Evolutionary conservation across 2,329 filamentous ascomycete species (phyloP).

Genomic region (Penicillium sp.): DNA sequence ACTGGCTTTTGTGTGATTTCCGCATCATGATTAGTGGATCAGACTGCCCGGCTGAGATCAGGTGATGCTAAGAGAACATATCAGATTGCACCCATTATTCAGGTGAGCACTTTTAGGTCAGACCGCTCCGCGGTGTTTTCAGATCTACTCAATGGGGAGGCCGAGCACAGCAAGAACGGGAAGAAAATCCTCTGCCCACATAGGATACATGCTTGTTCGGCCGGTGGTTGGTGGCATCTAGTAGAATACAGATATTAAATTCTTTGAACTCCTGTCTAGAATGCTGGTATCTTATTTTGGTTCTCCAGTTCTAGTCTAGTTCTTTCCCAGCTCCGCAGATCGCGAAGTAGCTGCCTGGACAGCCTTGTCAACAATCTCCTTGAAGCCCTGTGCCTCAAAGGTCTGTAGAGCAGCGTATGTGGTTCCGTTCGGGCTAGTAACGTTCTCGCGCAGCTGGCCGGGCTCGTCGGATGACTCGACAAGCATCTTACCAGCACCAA

Average conservation of each 20-base stretch:
- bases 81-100: too few relatives aligned
- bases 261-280: neutral
- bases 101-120: too few relatives aligned
- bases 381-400: constrained; percentile 30
- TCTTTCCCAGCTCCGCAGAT: constrained; percentile 32
- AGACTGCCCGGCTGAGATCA: too few relatives aligned
- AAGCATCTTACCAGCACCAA: constrained; percentile 37
- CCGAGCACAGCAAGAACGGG: too few relatives aligned
- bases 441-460: constrained; percentile 35
- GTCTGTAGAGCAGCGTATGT: constrained; percentile 34
- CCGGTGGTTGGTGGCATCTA: too few relatives aligned
- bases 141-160: too few relatives aligned
- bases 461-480: constrained; percentile 32
- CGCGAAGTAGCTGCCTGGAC: constrained; percentile 33
- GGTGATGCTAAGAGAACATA: too few relatives aligned
- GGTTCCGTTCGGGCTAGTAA: constrained; percentile 38
- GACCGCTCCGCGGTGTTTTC: too few relatives aligned
- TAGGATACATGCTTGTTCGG: too few relatives aligned
- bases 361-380: constrained; percentile 33
- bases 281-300: neutral
- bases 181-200: too few relatives aligned
- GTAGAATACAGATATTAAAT: neutral
- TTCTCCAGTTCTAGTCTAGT: neutral
- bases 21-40: too few relatives aligned
- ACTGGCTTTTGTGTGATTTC: too few relatives aligned